phyloP scores from a whole-genome alignment of 495 filamentous ascomycete genomes.

The Penicillium roqueforti region DNA sequence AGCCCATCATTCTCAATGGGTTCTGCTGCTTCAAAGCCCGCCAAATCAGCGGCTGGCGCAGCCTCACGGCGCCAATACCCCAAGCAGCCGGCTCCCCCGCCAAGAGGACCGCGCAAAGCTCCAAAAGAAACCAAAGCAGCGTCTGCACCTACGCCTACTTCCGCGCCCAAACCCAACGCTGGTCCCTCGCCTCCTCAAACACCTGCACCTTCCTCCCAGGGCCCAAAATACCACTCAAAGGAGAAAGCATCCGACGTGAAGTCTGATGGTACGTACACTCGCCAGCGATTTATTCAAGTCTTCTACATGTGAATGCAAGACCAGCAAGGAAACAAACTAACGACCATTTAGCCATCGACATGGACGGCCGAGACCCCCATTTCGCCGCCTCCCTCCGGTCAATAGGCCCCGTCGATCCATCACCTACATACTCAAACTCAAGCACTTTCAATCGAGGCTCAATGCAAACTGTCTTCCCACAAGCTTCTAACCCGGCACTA shows the following conservation, averaged over 20 bases:
- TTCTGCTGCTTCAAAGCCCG: slow-evolving; percentile 59
- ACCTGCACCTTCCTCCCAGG: slow-evolving; percentile 21
- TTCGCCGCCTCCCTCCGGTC: slow-evolving; percentile 58
- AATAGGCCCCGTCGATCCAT: slow-evolving; percentile 62
- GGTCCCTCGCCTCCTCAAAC: slow-evolving; percentile 29
- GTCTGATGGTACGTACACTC: slow-evolving; percentile 28
- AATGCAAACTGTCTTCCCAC: slow-evolving; percentile 43
- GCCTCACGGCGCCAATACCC: slow-evolving; percentile 55
- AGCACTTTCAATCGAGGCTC: slow-evolving; percentile 42
- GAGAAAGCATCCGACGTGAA: slow-evolving; percentile 33
- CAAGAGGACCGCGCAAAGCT: slow-evolving; percentile 23
- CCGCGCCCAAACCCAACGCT: slow-evolving; percentile 13
- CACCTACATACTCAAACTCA: slow-evolving; percentile 53
- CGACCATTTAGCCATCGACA: slow-evolving; percentile 51
- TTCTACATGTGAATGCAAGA: not conserved
- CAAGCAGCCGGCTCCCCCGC: slow-evolving; percentile 38
- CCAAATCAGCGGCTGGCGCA: slow-evolving; percentile 47
- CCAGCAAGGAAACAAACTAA: slow-evolving; percentile 6
- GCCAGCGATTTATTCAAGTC: not conserved
- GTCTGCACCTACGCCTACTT: slow-evolving; percentile 16
- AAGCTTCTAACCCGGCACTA: slow-evolving; percentile 50
- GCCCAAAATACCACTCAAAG: slow-evolving; percentile 40
- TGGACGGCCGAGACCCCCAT: slow-evolving; percentile 61
- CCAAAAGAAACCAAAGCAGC: slow-evolving; percentile 13
- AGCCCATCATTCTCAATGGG: slow-evolving; percentile 47